phyloP scores from a whole-genome alignment of 345 rosid species.

The Trapa bicornis region DNA sequence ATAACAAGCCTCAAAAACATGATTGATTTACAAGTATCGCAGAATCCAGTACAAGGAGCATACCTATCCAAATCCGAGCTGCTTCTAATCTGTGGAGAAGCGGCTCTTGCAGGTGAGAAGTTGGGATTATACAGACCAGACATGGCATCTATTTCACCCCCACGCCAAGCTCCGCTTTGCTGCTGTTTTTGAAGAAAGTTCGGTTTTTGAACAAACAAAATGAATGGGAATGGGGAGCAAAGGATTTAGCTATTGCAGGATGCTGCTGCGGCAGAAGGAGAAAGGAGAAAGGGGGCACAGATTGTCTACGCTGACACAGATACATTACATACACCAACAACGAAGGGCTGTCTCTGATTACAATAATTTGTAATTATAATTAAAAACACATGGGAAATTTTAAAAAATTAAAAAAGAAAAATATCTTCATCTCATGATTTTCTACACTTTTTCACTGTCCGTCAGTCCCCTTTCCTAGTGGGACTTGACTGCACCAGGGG shows the following conservation, averaged over 20 bases:
- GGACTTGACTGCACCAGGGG: too few relatives aligned
- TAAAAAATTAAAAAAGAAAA: too few relatives aligned
- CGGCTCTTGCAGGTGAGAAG: conserved; percentile 91
- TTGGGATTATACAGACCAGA: conserved; percentile 85
- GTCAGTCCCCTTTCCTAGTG: too few relatives aligned
- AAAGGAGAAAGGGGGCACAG: neutral
- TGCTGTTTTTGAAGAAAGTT: neutral
- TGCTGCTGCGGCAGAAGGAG: neutral
- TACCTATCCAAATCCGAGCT: conserved; percentile 80
- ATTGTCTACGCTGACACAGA: neutral
- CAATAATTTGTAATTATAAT: too few relatives aligned
- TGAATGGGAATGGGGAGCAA: neutral
- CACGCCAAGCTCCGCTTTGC: neutral
- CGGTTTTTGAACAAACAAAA: neutral
- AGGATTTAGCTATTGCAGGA: conserved; percentile 9
- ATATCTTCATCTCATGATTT: too few relatives aligned
- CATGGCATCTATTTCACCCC: conserved; percentile 27
- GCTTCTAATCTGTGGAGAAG: conserved; percentile 91
- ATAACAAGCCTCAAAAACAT: neutral
- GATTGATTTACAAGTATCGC: neutral
- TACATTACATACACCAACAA: conserved; percentile 2
- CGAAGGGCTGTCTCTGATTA: neutral
- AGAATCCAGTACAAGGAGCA: neutral
- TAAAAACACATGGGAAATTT: neutral
- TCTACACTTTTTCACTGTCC: too few relatives aligned